phyloP scores from a whole-genome alignment of 2,329 filamentous ascomycete species.

The Dothistroma septosporum region DNA sequence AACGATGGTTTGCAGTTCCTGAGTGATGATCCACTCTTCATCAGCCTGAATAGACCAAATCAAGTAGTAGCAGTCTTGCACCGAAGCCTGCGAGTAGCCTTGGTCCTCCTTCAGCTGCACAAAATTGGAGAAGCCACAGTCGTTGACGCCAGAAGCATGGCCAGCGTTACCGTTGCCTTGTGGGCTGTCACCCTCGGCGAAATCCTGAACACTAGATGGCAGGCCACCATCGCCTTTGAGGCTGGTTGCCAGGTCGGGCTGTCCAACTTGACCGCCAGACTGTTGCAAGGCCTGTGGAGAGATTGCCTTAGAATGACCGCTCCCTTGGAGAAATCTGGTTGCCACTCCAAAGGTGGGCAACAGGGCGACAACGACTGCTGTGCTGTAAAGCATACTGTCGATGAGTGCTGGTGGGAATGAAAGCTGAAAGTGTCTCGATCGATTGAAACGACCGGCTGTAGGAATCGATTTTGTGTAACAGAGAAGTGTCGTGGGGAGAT shows the following conservation, averaged over 20 bases:
- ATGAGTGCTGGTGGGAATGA: background rate
- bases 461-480: background rate
- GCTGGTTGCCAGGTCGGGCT: background rate
- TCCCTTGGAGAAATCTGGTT: constrained; percentile 1
- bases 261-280: background rate
- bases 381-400: constrained; percentile 3
- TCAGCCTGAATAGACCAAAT: constrained; percentile 2
- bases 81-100: background rate
- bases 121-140: constrained; percentile 14
- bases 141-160: constrained; percentile 8
- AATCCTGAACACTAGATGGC: background rate
- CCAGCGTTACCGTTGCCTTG: constrained; percentile 7
- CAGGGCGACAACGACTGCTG: constrained; percentile 3
- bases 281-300: background rate
- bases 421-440: background rate
- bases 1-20: background rate
- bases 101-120: constrained; percentile 4
- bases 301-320: background rate
- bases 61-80: constrained; percentile 11
- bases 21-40: constrained; percentile 9
- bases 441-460: background rate
- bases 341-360: constrained; percentile 1
- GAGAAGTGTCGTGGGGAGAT: background rate
- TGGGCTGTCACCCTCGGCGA: background rate
- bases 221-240: background rate